phyloP scores from a whole-genome alignment of 2,329 filamentous ascomycete genomes.

The Oidium heveae region DNA sequence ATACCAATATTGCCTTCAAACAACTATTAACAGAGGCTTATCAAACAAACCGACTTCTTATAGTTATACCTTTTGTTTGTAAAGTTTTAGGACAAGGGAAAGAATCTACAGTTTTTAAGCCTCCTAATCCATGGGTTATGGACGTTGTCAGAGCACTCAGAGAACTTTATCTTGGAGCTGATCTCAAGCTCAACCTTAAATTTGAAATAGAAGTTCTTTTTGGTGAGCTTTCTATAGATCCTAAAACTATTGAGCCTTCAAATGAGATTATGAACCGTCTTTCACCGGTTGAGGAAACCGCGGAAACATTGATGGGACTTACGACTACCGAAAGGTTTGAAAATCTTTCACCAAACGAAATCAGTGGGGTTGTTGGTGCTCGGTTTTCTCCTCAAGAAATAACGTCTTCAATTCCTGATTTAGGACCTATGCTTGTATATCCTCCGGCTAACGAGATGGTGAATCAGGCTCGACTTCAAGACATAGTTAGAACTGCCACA shows the following conservation, averaged over 20 bases:
- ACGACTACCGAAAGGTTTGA: slow-evolving; percentile 64
- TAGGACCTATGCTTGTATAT: slow-evolving; percentile 54
- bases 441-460: slow-evolving; percentile 63
- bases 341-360: slow-evolving; percentile 51
- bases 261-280: slow-evolving; percentile 61
- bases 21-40: slow-evolving; percentile 83
- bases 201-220: slow-evolving; percentile 97
- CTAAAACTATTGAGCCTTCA: slow-evolving; percentile 74
- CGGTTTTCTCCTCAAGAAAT: slow-evolving; percentile 55
- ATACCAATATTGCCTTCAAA: slow-evolving; percentile 92
- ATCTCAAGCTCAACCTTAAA: slow-evolving; percentile 87
- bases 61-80: slow-evolving; percentile 94
- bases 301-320: slow-evolving; percentile 21
- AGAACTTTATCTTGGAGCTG: slow-evolving; percentile 79
- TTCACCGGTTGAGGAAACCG: slow-evolving; percentile 32
- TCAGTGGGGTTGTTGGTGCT: slow-evolving; percentile 41
- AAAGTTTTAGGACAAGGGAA: slow-evolving; percentile 75
- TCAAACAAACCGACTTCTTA: slow-evolving; percentile 69
- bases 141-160: slow-evolving; percentile 79
- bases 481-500: slow-evolving; percentile 67
- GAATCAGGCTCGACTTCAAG: slow-evolving; percentile 37
- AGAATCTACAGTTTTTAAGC: slow-evolving; percentile 68
- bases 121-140: slow-evolving; percentile 94
- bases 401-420: slow-evolving; percentile 58
- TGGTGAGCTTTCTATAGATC: slow-evolving; percentile 74